Evolutionary conservation across 1,139 yeast genomes (phyloP).

Genomic region (Hemisphaericaspora subhashii): DNA sequence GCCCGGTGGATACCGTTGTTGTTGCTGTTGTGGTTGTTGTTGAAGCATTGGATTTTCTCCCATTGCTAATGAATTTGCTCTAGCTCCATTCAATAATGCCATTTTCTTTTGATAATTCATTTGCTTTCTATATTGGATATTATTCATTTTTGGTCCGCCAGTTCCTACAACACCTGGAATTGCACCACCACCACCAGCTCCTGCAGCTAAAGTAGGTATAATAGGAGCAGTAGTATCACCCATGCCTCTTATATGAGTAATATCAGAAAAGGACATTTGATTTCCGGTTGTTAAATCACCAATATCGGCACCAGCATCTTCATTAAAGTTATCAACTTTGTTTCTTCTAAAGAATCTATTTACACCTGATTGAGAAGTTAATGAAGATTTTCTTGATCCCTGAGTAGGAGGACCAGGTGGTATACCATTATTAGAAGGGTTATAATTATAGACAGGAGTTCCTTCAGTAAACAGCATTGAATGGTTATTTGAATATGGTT

Average conservation of each 20-base stretch:
- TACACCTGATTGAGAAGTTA: constrained; percentile 44
- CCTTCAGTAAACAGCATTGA: constrained; percentile 12
- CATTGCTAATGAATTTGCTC: constrained; percentile 45
- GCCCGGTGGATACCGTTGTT: constrained; percentile 2
- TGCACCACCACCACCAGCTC: constrained; percentile 1
- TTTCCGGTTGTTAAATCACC: constrained; percentile 39
- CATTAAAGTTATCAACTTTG: constrained; percentile 44
- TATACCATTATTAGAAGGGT: not conserved
- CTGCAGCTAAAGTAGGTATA: constrained; percentile 56
- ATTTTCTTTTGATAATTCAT: constrained; percentile 67
- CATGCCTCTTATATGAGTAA: constrained; percentile 50
- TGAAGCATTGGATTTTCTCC: constrained; percentile 36
- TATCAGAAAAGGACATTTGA: constrained; percentile 60
- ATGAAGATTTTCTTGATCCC: constrained; percentile 39
- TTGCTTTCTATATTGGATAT: constrained; percentile 65
- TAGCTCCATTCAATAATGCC: constrained; percentile 48
- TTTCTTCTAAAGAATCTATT: constrained; percentile 47
- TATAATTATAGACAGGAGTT: constrained; percentile 11
- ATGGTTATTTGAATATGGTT: constrained; percentile 8
- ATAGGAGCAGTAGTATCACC: constrained; percentile 70
- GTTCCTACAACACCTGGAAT: constrained; percentile 1
- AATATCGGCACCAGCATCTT: constrained; percentile 52
- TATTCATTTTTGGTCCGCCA: constrained; percentile 31
- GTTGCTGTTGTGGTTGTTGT: constrained; percentile 16
- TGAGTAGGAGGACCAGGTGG: constrained; percentile 9